Base-by-base conservation (phyloP, 352 stramenopile species). In the Thalassiosira mediterranea region DNA sequence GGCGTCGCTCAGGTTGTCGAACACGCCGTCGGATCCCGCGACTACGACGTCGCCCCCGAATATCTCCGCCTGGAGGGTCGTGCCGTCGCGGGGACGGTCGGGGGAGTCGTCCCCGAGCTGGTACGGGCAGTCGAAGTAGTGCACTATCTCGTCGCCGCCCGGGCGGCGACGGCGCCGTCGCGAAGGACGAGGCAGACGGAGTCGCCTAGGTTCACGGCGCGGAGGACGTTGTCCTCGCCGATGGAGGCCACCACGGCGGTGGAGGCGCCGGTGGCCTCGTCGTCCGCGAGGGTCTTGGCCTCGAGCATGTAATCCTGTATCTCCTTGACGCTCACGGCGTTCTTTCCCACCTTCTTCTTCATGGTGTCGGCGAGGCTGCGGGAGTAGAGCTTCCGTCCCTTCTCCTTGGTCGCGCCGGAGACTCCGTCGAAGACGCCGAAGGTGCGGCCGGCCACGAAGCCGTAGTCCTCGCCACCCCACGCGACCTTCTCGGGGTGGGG, bases 71-170 rank as follows among this genome's bases (percentile, higher is more conserved):
- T 96, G 92, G 3, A 97, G 89, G 19, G 91, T 89, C 46, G 96
- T 92, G 2, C 93, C 95, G 77, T 98, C 93, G 28, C 94, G 89
- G 13, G 96, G 95, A 90, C 91, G 80, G 81, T 98, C 96, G 23
- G 94, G 94, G 46, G 94, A 97, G 38, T 94, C 84, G 31, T 83
- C 76, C 5, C 94, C 96, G 10, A 98, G 81, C 67, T 98, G 96
- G 63, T 95, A 98, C 0, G 96, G 96, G 72, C 96, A 98, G 79
- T 98, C 97, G 81, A 98, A 98, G 81, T 97, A 98, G 68, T 98
- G 96, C 26, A 90, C 94, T 70, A 98, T 96, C 72, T 96, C 94
- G 34, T 91, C n/a, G n/a, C 90, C 8, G 95, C 95, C 56, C 96
- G 92, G 48, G 94, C 95, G 3, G 97, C 86, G 15, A 97, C 80